Evolutionary conservation across 1,284 basidiomycete species (phyloP), one percentile per base, ranked within the genome.

Genomic region (Ustilago xerochloae): DNA sequence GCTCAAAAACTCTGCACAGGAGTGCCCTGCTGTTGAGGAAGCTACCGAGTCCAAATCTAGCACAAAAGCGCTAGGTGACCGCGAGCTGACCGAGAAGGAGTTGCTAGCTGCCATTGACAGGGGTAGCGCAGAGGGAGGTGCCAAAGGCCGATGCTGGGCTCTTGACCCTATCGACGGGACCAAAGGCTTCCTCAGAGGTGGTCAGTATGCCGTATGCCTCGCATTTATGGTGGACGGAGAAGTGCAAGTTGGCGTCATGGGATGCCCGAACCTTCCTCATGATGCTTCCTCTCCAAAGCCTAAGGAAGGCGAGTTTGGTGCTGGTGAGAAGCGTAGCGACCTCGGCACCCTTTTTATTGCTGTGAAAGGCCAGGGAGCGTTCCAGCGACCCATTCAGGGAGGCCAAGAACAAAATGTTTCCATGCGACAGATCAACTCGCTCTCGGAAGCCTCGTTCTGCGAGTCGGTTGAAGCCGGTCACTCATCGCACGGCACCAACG

Each of bases 121-220:
- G 57, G 96, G 96, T 1, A 92, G 89, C 64, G 88, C 91, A 74
- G 86, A 87, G n/a, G 95, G 95, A 13, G 94, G 93, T 1, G 82
- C 86, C 7, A 85, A 85, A 38, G 94, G 94, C 85, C 87, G 94
- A 93, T 81, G 83, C 92, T 86, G 93, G 93, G 92, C 92, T 0
- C 89, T 95, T 47, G 93, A 96, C 84, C 93, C 93, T 26, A 94
- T 95, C 75, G 93, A 95, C 81, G 93, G 93, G 9, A 94, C 93
- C 20, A 95, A 95, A 84, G 94, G 96, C 3, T 99, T 99, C 87
- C 88, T 99, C 43, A 90, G 96, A 22, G 94, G 94, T 12, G 95
- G 93, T 59, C 97, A 99, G 85, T 99, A 96, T 82, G 96, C 96
- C 6, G 93, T 99, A 28, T 99, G 96, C 85, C 88, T 99, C 29